phyloP scores from a whole-genome alignment of 305 asterid species.

The Andrographis paniculata region DNA sequence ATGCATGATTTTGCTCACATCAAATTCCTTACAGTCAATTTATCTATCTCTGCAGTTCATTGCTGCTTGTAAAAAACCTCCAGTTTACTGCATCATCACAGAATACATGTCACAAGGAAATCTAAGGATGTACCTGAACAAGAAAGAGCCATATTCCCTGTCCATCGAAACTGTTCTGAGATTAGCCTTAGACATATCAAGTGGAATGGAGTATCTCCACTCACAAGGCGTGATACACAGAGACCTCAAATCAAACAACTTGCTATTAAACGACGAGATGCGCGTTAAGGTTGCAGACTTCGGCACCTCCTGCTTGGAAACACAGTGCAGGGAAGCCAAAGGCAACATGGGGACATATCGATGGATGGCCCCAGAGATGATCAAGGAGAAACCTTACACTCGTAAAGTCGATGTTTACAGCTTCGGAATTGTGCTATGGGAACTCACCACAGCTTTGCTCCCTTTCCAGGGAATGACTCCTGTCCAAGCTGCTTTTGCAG shows the following conservation, averaged over 20 bases:
- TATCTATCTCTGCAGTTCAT: conserved; percentile 41
- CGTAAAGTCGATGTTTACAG: conserved; percentile 91
- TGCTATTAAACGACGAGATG: conserved; percentile 86
- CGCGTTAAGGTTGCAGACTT: conserved; percentile 93
- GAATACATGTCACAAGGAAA: conserved; percentile 99
- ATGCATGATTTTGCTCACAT: too few relatives aligned
- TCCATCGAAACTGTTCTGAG: conserved; percentile 70
- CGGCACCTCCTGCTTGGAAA: conserved; percentile 85
- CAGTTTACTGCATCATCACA: conserved; percentile 83
- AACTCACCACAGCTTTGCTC: conserved; percentile 77
- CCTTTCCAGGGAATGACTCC: conserved; percentile 39
- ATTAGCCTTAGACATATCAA: conserved; percentile 61
- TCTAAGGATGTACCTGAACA: conserved; percentile 89
- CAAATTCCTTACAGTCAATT: background rate
- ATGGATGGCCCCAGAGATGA: conserved; percentile 99
- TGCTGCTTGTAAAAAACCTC: conserved; percentile 92
- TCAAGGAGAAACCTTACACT: conserved; percentile 67
- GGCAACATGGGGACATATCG: conserved; percentile 97
- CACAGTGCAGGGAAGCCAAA: conserved; percentile 66
- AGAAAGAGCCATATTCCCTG: conserved; percentile 90
- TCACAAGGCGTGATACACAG: conserved; percentile 91
- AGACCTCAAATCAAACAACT: conserved; percentile 85
- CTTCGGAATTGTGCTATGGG: conserved; percentile 93
- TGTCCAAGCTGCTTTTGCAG: conserved; percentile 97
- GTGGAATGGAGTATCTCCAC: conserved; percentile 92